A percentile compares a stretch with the other conserved stretches of the same genome.
phyloP scores from a whole-genome alignment of 2,329 filamentous ascomycete genomes.

The Nemania abortiva region DNA sequence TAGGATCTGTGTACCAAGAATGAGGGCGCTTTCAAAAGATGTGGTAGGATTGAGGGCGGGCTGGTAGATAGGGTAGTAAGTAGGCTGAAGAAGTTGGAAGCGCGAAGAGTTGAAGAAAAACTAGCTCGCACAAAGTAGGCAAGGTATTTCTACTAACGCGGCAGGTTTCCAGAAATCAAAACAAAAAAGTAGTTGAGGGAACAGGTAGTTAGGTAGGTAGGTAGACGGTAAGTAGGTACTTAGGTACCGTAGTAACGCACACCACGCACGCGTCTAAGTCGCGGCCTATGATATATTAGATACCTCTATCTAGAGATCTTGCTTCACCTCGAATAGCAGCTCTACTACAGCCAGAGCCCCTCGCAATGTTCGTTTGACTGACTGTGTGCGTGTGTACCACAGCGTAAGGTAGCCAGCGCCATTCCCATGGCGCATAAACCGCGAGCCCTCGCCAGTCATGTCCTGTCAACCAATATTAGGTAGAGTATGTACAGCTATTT shows the following conservation, averaged over 20 bases:
- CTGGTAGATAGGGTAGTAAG: background rate
- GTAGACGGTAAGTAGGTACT: background rate
- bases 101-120: background rate
- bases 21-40: background rate
- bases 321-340: slow-evolving; percentile 9
- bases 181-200: too few relatives aligned
- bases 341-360: background rate
- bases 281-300: background rate
- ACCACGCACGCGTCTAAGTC: background rate
- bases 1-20: background rate
- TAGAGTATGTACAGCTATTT: slow-evolving; percentile 47
- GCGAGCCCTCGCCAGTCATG: slow-evolving; percentile 27
- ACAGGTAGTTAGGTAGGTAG: too few relatives aligned
- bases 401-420: slow-evolving; percentile 20
- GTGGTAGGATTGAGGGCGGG: background rate
- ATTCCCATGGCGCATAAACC: slow-evolving; percentile 6
- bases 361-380: background rate
- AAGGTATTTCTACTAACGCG: background rate
- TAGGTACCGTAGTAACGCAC: slow-evolving; percentile 19
- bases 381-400: slow-evolving; percentile 1
- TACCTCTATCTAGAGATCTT: background rate
- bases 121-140: background rate
- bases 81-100: background rate
- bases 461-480: slow-evolving; percentile 25
- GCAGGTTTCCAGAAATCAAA: background rate